Evolutionary conservation across 2,329 filamentous ascomycete genomes (phyloP).

Genomic region (Endothia cerciana): DNA sequence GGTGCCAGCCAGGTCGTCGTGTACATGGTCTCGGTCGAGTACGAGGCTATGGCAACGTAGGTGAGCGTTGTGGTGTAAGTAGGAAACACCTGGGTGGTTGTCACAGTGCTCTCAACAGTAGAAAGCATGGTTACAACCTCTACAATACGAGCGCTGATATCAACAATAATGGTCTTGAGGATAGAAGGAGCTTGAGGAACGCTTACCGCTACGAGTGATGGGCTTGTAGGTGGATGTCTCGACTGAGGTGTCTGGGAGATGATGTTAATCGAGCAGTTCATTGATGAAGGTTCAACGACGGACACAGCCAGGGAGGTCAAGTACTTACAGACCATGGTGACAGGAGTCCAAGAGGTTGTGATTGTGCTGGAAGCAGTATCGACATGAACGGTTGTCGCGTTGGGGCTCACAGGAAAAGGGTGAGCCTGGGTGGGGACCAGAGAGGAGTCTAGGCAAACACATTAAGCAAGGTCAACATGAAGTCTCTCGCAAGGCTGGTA

Average conservation of each 20-base stretch:
- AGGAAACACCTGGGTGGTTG: not conserved
- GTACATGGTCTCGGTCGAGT: slow-evolving; percentile 2
- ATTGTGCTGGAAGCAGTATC: not conserved
- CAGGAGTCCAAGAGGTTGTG: slow-evolving; percentile 4
- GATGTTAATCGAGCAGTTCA: not conserved
- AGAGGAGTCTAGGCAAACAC: not conserved
- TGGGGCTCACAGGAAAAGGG: not conserved
- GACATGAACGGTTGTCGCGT: not conserved
- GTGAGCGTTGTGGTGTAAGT: not conserved
- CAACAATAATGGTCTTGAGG: not conserved
- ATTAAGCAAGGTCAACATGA: not conserved
- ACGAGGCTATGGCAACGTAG: not conserved
- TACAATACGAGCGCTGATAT: not conserved
- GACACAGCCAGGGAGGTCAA: not conserved
- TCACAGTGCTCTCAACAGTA: not conserved
- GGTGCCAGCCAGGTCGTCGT: slow-evolving; percentile 4
- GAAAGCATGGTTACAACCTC: not conserved
- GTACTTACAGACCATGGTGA: slow-evolving; percentile 1
- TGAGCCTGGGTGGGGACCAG: not conserved
- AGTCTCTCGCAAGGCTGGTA: not conserved
- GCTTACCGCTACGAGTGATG: slow-evolving; percentile 4
- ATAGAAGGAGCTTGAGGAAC: not conserved
- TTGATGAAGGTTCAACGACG: not conserved
- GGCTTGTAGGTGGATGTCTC: not conserved
- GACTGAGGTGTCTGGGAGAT: not conserved